phyloP scores from a whole-genome alignment of 768 basidiomycete species.

The Gloeostereum incarnatum region DNA sequence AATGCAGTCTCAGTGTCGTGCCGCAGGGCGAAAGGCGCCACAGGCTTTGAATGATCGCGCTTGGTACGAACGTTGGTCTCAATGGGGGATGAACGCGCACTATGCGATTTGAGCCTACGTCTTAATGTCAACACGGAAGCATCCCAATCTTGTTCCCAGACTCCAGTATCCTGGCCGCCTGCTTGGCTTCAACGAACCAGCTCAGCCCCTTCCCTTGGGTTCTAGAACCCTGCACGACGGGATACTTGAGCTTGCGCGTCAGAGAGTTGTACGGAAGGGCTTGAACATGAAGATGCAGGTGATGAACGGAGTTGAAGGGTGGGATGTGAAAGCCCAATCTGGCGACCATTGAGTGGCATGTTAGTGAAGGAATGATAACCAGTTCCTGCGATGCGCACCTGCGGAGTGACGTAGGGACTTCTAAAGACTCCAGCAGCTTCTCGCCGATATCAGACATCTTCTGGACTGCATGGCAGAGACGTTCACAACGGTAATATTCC shows the following conservation, averaged over 20 bases:
- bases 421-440: conserved; percentile 35
- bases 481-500: not conserved
- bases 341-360: conserved; percentile 7
- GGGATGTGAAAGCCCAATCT: conserved; percentile 82
- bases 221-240: conserved; percentile 25
- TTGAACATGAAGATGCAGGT: conserved; percentile 71
- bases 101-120: conserved; percentile 4
- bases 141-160: conserved; percentile 38
- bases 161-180: conserved; percentile 53
- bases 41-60: no score
- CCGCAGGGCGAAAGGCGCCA: no score
- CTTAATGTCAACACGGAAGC: conserved; percentile 30
- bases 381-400: conserved; percentile 24
- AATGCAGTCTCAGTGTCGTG: no score
- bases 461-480: conserved; percentile 22
- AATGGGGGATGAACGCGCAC: no score
- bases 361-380: conserved; percentile 4
- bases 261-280: conserved; percentile 51
- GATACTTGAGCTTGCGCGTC: conserved; percentile 36
- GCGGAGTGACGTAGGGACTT: conserved; percentile 30
- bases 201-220: conserved; percentile 51
- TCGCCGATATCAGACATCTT: conserved; percentile 44
- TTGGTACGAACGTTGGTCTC: no score
- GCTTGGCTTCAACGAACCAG: conserved; percentile 63
- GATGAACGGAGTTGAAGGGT: conserved; percentile 63